phyloP scores from a whole-genome alignment of 2,329 filamentous ascomycete species.

The Cryphonectria carpinicola region DNA sequence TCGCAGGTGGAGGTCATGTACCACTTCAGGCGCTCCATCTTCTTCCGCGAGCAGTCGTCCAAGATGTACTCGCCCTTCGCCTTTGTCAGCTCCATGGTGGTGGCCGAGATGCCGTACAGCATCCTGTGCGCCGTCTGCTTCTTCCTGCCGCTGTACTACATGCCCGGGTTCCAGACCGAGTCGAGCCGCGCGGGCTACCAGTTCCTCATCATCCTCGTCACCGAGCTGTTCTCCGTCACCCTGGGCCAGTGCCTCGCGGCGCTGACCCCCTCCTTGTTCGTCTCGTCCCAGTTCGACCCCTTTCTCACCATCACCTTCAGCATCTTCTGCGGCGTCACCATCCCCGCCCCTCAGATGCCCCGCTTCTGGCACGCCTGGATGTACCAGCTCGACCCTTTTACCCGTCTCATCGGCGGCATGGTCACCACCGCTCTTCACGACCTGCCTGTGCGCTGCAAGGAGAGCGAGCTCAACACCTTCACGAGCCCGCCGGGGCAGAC shows the following conservation, averaged over 20 bases:
- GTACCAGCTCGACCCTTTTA: slow-evolving; percentile 83
- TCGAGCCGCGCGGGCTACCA: slow-evolving; percentile 77
- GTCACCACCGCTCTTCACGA: slow-evolving; percentile 76
- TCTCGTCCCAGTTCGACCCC: slow-evolving; percentile 79
- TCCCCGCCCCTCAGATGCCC: slow-evolving; percentile 77
- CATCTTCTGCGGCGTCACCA: slow-evolving; percentile 86
- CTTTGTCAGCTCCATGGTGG: slow-evolving; percentile 76
- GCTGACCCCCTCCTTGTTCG: slow-evolving; percentile 77
- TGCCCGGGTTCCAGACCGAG: slow-evolving; percentile 71
- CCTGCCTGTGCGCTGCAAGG: slow-evolving; percentile 62
- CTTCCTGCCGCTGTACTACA: slow-evolving; percentile 84
- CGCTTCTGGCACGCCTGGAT: slow-evolving; percentile 80
- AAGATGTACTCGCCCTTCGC: slow-evolving; percentile 86
- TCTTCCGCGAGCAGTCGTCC: slow-evolving; percentile 82
- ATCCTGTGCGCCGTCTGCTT: slow-evolving; percentile 79
- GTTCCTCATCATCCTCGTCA: slow-evolving; percentile 83
- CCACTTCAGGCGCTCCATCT: slow-evolving; percentile 77
- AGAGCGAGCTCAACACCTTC: slow-evolving; percentile 69
- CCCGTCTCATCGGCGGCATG: slow-evolving; percentile 78
- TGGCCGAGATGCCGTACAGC: slow-evolving; percentile 84
- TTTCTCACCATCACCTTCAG: slow-evolving; percentile 82
- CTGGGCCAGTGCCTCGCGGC: slow-evolving; percentile 77
- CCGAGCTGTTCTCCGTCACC: slow-evolving; percentile 82
- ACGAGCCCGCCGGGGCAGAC: slow-evolving; percentile 65
- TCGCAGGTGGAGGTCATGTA: slow-evolving; percentile 85